Evolutionary conservation across 169 alveolate species (phyloP), one percentile per base, ranked within the genome.

Genomic region (Eimeria maxima): DNA sequence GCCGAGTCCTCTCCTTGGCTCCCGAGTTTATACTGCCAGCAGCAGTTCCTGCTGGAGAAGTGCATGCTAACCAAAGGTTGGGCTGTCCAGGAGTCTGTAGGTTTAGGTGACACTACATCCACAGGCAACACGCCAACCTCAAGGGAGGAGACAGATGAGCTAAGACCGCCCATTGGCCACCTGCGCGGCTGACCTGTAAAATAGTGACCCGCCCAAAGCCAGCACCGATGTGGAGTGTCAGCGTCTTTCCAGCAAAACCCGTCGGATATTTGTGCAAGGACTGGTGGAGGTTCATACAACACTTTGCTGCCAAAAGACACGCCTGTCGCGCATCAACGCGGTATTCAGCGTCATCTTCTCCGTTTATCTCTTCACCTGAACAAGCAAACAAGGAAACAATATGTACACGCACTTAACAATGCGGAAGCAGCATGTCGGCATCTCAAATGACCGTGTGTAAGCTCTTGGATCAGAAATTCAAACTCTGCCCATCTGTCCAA

Each of bases 191-290:
- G 73, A 97, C 98, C 96, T 97, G 98, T 53, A 97, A 90, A 84
- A 97, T 97, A 38, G 98, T 97, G 42, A 96, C 97, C 24, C 80
- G 91, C 38, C 98, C 98, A 80, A 89, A 96, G 7, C 98, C 98
- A 38, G 97, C 98, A 2, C 98, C 98, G 42, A 97, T 97, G 90
- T 97, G 98, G 20, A 97, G 96, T 10, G 98, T 96, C 86, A 97
- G 78, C 33, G 69, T 65, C 44, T 96, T 76, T 20, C 95, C 98
- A 14, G 95, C 96, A 29, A 95, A 83, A 13, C 97, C 97, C 29
- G 98, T 96, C 27, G 98, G 97, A 76, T 96, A 96, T 65, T 95
- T 94, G 69, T 97, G 97, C 5, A 97, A 69, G 18, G 97, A 95
- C 80, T 97, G 97, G 84, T 97, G 98, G 44, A 97, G 96, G 57